Conservation (phyloP, 306 rosid species). For the Gleditsia sinensis region DNA sequence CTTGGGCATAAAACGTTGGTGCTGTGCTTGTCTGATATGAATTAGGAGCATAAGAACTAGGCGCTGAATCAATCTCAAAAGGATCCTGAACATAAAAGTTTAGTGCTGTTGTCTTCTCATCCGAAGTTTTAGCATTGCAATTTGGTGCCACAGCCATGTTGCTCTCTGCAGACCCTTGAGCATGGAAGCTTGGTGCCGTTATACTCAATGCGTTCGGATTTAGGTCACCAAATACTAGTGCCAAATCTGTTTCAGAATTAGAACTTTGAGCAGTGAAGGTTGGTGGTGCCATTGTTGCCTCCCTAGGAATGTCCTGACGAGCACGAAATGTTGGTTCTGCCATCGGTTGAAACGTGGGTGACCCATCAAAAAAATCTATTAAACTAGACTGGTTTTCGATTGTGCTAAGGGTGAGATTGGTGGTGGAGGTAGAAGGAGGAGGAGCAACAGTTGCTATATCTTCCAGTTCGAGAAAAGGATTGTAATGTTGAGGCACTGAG, state of each 20-base stretch:
- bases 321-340: background rate
- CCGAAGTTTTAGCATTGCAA: background rate
- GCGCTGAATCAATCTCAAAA: background rate
- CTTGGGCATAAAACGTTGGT: background rate
- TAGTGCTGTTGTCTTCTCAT: background rate
- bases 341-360: slow-evolving; percentile 22
- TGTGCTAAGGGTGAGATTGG: background rate
- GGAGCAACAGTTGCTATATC: slow-evolving; percentile 29
- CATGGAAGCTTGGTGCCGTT: background rate
- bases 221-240: background rate
- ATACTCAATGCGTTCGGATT: background rate
- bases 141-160: background rate
- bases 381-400: background rate
- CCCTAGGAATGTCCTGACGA: background rate
- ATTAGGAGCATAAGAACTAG: background rate
- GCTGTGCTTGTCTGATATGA: background rate
- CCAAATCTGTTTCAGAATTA: background rate
- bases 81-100: background rate
- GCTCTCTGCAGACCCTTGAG: background rate
- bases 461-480: slow-evolving; percentile 74
- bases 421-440: background rate
- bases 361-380: slow-evolving; percentile 14
- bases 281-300: background rate
- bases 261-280: background rate
- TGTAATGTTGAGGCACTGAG: slow-evolving; percentile 42